phyloP scores from a whole-genome alignment of 2,329 filamentous ascomycete species.

The Podosphaera xanthii region DNA sequence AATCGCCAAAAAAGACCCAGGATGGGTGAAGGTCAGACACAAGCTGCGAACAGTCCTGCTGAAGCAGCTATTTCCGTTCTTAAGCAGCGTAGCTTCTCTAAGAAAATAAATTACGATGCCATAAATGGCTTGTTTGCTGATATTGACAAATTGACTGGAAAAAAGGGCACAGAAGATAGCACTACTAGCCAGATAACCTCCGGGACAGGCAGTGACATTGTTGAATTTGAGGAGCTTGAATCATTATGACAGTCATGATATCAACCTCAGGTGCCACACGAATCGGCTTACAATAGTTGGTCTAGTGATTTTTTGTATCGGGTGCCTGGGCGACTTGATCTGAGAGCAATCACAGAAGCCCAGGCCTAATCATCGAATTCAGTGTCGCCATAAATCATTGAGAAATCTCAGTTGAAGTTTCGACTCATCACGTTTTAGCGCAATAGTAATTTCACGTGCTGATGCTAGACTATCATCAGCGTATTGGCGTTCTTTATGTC shows the following conservation, averaged over 20 bases:
- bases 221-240: constrained; percentile 12
- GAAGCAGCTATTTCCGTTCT: constrained; percentile 47
- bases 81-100: constrained; percentile 45
- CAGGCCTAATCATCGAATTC: no score
- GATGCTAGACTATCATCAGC: no score
- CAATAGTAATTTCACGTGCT: no score
- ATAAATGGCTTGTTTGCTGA: constrained; percentile 32
- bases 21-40: constrained; percentile 41
- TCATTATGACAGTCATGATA: neutral
- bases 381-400: no score
- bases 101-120: constrained; percentile 52
- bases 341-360: no score
- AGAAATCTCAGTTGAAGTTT: no score
- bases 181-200: constrained; percentile 22
- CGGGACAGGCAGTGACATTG: constrained; percentile 4
- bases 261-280: no score
- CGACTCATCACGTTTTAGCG: no score
- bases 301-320: no score
- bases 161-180: constrained; percentile 25
- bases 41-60: constrained; percentile 41
- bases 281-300: no score
- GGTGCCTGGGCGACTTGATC: no score
- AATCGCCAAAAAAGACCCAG: constrained; percentile 31
- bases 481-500: no score
- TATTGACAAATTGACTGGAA: constrained; percentile 9